Base-by-base conservation (phyloP, 202 grass and related monocot genomes). In the Miscanthus sacchariflorus region DNA sequence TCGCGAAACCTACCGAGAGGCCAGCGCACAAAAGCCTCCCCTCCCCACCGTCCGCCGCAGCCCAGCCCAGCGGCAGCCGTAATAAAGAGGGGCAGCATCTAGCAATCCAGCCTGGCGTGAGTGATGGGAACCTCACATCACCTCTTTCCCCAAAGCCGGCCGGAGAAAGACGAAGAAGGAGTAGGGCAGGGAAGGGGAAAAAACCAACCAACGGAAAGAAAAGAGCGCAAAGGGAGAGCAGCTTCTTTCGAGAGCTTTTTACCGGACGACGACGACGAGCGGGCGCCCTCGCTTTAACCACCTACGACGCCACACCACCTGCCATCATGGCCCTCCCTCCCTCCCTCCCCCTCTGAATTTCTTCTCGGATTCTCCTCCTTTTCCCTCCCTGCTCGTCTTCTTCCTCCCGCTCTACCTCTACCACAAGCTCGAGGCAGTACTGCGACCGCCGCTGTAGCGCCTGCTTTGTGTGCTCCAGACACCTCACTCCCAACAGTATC, bases 161-260 rank as follows among this genome's bases (percentile, higher is more conserved):
- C 40, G 64, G 78, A 79, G 71, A 78, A 30, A 48, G 52, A 90
- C 84, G 73, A 25, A 25, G 63, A 2, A 27, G 59, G 11, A 64
- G 59, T 19, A 25, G 50, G 19, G 9, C 19, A 14, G 75, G 19
- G 65, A 48, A 5, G 11, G 5, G 75, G 25, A 42, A 5, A n/a
- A 56, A 70, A 1, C 4, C 35, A 54, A 61, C 43, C 19, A 63
- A 67, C 5, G 72, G 70, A 68, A 84, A 52, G 65, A 54, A 81
- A 89, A 87, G 39, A 67, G 54, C 39, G 84, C 61, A 84, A 80
- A 83, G 69, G 50, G 65, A 33, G 52, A 59, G 75, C 84, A 81
- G 81, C 56, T 85, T 91, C 89, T 91, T 93, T 89, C 14, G 52
- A 46, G 77, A 80, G 76, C 84, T 90, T 93, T 93, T 89, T 52